Percentiles rank a stretch among this genome's conserved stretches.
These are phyloP conservation scores for Russula sp. DNA, from an alignment of 768 basidiomycete species.

Conservation along the genomic window DNA sequence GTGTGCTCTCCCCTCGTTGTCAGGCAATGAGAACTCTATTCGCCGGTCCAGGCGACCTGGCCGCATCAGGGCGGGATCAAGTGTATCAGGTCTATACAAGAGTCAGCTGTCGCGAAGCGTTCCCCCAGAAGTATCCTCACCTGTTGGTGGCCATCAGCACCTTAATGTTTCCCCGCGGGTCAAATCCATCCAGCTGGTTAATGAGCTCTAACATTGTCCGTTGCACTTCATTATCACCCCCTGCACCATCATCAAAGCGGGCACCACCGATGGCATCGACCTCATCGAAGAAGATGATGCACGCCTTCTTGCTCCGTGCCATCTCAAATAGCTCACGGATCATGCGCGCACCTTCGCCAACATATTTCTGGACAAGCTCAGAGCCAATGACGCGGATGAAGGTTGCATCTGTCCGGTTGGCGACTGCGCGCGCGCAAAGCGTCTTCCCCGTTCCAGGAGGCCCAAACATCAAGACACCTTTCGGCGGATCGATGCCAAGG, in stretches of 20 bases:
- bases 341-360: constrained; percentile 98
- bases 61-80: constrained; percentile 93
- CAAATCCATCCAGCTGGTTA: constrained; percentile 98
- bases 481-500: constrained; percentile 97
- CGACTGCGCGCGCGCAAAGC: constrained; percentile 95
- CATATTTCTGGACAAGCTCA: constrained; percentile 99
- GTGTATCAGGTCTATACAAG: constrained; percentile 80
- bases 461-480: constrained; percentile 93
- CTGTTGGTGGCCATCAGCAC: constrained; percentile 99
- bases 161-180: constrained; percentile 98
- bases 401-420: constrained; percentile 96
- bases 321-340: constrained; percentile 98
- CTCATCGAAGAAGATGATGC: constrained; percentile 99
- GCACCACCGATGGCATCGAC: constrained; percentile 98
- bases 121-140: constrained; percentile 37
- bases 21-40: constrained; percentile 94
- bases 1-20: constrained; percentile 93
- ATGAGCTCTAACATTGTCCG: constrained; percentile 99
- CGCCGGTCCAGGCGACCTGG: constrained; percentile 95
- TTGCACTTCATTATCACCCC: constrained; percentile 98
- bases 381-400: constrained; percentile 99
- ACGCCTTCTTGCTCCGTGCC: constrained; percentile 98
- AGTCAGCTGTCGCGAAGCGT: constrained; percentile 8
- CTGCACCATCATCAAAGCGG: constrained; percentile 96
- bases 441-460: constrained; percentile 99